Evolutionary conservation across 495 filamentous ascomycete species (phyloP).

Genomic region (Tuber borchii): DNA sequence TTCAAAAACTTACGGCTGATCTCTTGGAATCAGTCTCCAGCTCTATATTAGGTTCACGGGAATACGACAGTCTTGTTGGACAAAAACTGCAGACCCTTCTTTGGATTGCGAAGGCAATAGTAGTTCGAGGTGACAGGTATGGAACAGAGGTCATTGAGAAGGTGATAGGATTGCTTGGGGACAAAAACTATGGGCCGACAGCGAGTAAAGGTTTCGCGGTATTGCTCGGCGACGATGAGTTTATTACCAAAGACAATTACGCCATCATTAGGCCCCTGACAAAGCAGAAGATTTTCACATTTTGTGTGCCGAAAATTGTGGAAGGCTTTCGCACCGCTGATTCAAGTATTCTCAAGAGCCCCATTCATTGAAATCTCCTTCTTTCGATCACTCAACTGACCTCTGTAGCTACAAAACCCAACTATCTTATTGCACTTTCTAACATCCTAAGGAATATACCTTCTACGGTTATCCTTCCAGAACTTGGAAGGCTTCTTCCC

Average conservation of each 20-base stretch:
- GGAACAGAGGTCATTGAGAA: conserved; percentile 49
- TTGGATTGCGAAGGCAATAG: conserved; percentile 53
- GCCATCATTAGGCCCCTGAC: conserved; percentile 58
- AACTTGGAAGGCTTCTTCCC: conserved; percentile 56
- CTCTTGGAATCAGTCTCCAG: conserved; percentile 15
- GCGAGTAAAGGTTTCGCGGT: conserved; percentile 56
- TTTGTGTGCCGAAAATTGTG: conserved; percentile 55
- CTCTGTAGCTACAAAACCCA: conserved; percentile 48
- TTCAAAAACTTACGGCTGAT: conserved; percentile 10
- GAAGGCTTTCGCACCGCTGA: conserved; percentile 51
- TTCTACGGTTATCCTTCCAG: conserved; percentile 54
- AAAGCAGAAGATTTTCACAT: conserved; percentile 60
- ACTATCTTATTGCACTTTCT: conserved; percentile 61
- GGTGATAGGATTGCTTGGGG: conserved; percentile 55
- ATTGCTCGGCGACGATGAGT: conserved; percentile 57
- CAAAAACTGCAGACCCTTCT: conserved; percentile 45
- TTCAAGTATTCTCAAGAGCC: conserved; percentile 24
- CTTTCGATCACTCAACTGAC: background rate
- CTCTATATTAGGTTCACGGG: background rate
- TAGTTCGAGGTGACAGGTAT: conserved; percentile 45
- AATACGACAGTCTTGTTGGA: conserved; percentile 7
- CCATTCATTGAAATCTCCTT: background rate
- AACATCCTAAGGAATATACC: conserved; percentile 59
- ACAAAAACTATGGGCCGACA: conserved; percentile 45
- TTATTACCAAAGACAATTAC: conserved; percentile 59